These are phyloP conservation scores for Zelopaecilomyces penicillatus DNA, from an alignment of 2,329 filamentous ascomycete species.

Conservation along the genomic window DNA sequence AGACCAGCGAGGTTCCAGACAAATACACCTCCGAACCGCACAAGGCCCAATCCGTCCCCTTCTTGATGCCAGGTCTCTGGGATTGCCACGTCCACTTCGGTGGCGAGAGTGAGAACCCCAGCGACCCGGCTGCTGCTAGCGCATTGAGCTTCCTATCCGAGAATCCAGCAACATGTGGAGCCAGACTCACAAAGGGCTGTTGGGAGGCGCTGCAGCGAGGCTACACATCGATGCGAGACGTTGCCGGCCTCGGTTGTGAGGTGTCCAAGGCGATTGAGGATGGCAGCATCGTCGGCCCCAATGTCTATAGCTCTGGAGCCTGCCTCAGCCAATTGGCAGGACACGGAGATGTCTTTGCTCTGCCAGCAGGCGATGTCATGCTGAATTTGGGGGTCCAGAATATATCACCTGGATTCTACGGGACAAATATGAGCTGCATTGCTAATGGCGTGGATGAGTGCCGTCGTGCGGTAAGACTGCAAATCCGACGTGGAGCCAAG, in stretches of 20 bases:
- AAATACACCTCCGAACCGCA: constrained; percentile 22
- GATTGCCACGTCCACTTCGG: constrained; percentile 41
- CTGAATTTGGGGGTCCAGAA: constrained; percentile 23
- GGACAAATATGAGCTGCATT: constrained; percentile 17
- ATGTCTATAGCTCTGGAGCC: constrained; percentile 38
- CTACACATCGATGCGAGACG: constrained; percentile 41
- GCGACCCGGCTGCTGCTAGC: constrained; percentile 13
- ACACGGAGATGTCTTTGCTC: constrained; percentile 31
- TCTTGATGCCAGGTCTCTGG: constrained; percentile 44
- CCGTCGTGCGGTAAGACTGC: constrained; percentile 28
- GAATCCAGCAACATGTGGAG: constrained; percentile 25
- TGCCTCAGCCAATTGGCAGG: constrained; percentile 39
- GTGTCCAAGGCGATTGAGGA: constrained; percentile 32
- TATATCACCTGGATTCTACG: constrained; percentile 22
- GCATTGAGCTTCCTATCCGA: constrained; percentile 16
- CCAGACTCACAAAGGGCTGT: constrained; percentile 31
- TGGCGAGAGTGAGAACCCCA: constrained; percentile 20
- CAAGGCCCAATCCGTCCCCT: constrained; percentile 24
- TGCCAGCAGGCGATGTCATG: constrained; percentile 28
- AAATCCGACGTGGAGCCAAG: constrained; percentile 30
- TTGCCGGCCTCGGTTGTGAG: constrained; percentile 38
- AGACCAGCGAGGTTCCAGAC: constrained; percentile 18
- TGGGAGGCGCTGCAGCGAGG: constrained; percentile 34
- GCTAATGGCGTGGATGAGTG: constrained; percentile 33
- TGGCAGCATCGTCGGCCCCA: constrained; percentile 36